Percentiles rank a stretch among this genome's conserved stretches.
These are phyloP conservation scores for Colletotrichum scovillei DNA, from an alignment of 2,329 filamentous ascomycete genomes.

Conservation along the genomic window DNA sequence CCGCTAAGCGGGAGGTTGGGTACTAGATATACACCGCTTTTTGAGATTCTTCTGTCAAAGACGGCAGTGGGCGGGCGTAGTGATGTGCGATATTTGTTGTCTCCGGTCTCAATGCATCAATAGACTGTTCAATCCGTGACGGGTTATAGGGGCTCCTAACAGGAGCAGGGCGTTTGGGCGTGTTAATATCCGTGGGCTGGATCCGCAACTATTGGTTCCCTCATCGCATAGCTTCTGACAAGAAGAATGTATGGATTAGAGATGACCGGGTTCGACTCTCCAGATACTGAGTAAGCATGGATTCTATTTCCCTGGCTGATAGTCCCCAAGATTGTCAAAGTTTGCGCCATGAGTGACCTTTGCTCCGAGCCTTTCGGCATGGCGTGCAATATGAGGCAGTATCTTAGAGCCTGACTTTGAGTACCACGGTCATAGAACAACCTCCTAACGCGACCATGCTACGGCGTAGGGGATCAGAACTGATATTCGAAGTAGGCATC, in stretches of 20 bases:
- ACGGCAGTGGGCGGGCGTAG: background rate
- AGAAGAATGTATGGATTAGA: slow-evolving; percentile 14
- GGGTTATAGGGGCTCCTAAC: slow-evolving; percentile 7
- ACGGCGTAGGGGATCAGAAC: too few species aligned
- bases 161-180: slow-evolving; percentile 35
- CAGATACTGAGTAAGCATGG: slow-evolving; percentile 18
- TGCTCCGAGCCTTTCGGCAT: too few species aligned
- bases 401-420: too few species aligned
- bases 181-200: slow-evolving; percentile 35
- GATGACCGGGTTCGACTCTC: slow-evolving; percentile 5
- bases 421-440: too few species aligned
- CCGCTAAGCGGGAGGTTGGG: slow-evolving; percentile 44
- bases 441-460: too few species aligned
- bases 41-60: background rate
- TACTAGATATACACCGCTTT: slow-evolving; percentile 38
- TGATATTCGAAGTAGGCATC: too few species aligned
- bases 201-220: slow-evolving; percentile 21
- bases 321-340: background rate
- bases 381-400: too few species aligned
- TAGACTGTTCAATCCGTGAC: slow-evolving; percentile 31
- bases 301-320: background rate
- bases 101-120: slow-evolving; percentile 24
- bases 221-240: slow-evolving; percentile 18
- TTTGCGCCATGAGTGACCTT: background rate
- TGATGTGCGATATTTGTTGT: background rate